Conservation (phyloP, 83 land plant genomes). For the Picea engelmannii region DNA sequence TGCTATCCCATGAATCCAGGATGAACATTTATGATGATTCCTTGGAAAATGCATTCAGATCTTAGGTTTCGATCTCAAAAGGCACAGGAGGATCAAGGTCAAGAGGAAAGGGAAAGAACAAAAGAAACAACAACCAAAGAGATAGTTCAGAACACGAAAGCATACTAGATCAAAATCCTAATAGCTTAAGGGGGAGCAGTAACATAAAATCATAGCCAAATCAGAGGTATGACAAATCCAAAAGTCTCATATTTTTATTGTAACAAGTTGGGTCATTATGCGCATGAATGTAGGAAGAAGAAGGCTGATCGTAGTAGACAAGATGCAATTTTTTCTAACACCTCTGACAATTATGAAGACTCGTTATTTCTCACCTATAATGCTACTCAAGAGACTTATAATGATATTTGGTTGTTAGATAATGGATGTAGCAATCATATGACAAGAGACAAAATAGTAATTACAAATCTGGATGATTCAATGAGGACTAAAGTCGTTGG, state of each 20-base stretch:
- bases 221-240: background rate
- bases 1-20: too few relatives aligned
- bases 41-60: too few relatives aligned
- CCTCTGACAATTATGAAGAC: background rate
- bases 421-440: background rate
- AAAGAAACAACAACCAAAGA: too few relatives aligned
- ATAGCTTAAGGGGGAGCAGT: background rate
- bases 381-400: background rate
- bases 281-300: background rate
- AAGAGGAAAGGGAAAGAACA: too few relatives aligned
- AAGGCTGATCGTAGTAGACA: background rate
- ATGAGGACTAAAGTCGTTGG: background rate
- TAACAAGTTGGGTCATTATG: background rate
- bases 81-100: too few relatives aligned
- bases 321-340: background rate
- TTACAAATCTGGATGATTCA: background rate
- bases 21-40: too few relatives aligned
- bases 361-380: background rate
- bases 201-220: background rate
- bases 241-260: background rate
- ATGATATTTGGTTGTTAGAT: background rate
- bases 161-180: background rate
- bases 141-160: too few relatives aligned
- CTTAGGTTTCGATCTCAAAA: too few relatives aligned
- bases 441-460: background rate